Conservation (phyloP, 2,329 filamentous ascomycete genomes). For the Metarhizium humberi region DNA sequence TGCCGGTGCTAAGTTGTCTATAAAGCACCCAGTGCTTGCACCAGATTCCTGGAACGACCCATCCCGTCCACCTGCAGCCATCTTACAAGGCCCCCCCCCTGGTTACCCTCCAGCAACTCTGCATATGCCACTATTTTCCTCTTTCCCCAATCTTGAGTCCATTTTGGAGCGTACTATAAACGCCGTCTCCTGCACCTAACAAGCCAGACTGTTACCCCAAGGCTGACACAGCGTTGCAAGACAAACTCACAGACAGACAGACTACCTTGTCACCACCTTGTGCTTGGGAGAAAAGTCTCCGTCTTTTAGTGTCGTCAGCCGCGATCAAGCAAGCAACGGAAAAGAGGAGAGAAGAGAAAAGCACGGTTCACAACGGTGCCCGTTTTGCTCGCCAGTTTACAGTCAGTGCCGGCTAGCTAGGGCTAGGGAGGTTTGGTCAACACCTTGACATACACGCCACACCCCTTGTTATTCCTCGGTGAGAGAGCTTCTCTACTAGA, state of each 20-base stretch:
- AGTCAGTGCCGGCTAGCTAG: no score
- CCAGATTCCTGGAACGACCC: neutral
- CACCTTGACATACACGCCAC: neutral
- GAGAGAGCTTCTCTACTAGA: neutral
- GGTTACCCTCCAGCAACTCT: neutral
- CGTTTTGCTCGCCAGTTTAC: neutral
- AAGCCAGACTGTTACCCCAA: neutral
- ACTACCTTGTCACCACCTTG: neutral
- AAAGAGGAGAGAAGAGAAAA: neutral
- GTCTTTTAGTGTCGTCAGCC: neutral
- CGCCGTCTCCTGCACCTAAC: neutral
- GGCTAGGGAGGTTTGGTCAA: no score
- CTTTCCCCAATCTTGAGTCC: neutral
- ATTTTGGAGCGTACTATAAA: neutral
- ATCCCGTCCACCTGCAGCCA: neutral
- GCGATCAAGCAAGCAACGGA: neutral
- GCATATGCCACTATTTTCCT: neutral
- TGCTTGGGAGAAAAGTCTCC: neutral
- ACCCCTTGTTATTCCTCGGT: neutral
- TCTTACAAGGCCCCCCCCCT: neutral
- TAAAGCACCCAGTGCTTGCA: conserved; percentile 3
- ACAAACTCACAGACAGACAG: neutral
- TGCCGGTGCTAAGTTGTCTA: neutral
- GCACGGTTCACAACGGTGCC: neutral
- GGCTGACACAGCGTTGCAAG: neutral